These are phyloP conservation scores for Fusarium lyarnte DNA, from an alignment of 2,329 filamentous ascomycete species.

Conservation along the genomic window DNA sequence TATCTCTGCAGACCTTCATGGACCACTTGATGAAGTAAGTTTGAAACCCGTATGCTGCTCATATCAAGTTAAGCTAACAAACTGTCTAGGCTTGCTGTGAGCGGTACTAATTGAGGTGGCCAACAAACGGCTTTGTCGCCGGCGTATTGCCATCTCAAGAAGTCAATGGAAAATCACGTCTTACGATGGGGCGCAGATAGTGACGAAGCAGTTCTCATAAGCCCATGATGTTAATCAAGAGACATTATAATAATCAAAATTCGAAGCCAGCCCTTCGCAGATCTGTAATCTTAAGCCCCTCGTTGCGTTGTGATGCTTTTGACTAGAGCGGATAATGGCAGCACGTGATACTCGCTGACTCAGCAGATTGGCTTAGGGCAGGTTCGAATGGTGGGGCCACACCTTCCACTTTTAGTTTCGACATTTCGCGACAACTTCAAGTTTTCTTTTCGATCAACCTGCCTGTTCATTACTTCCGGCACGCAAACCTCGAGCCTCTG, in stretches of 20 bases:
- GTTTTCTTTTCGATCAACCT: conserved; percentile 18
- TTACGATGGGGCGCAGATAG: neutral
- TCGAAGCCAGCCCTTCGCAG: neutral
- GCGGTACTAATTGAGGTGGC: conserved; percentile 65
- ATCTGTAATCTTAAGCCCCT: neutral
- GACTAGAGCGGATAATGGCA: too few relatives aligned
- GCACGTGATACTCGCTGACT: neutral
- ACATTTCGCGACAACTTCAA: conserved; percentile 1
- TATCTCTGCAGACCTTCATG: conserved; percentile 98
- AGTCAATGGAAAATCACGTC: neutral
- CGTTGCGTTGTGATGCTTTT: too few relatives aligned
- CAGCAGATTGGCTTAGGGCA: conserved; percentile 46
- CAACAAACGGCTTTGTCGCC: neutral
- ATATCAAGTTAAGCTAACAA: neutral
- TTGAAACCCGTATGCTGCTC: conserved; percentile 44
- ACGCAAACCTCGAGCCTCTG: conserved; percentile 60
- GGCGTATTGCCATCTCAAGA: neutral
- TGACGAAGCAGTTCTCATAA: neutral
- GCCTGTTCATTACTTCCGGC: conserved; percentile 43
- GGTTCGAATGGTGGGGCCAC: conserved; percentile 46
- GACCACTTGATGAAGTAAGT: conserved; percentile 97
- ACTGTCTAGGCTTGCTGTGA: conserved; percentile 64
- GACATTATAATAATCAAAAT: conserved; percentile 1
- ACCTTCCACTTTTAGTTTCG: conserved; percentile 33
- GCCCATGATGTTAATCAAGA: neutral